These are phyloP conservation scores for Calonectria hongkongensis DNA, from an alignment of 2,329 filamentous ascomycete genomes.

Conservation along the genomic window DNA sequence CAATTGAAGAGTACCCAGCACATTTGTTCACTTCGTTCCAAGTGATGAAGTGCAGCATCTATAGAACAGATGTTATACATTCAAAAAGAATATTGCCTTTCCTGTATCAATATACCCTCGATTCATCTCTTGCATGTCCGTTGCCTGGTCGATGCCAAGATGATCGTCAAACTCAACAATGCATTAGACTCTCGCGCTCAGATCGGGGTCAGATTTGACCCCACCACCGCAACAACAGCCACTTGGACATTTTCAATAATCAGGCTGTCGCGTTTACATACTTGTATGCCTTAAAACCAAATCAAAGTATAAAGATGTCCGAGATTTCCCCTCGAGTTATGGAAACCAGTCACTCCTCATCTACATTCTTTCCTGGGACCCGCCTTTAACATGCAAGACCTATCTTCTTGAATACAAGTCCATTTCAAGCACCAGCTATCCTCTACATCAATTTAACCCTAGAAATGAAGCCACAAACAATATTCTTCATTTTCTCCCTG, in stretches of 20 bases:
- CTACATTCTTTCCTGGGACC: not conserved
- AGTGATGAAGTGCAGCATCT: too few species aligned
- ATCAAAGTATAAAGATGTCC: not conserved
- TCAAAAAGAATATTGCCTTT: too few species aligned
- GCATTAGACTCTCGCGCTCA: not conserved
- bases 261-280: not conserved
- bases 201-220: not conserved
- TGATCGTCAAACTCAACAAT: slow-evolving; percentile 13
- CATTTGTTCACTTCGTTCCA: not conserved
- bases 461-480: not conserved
- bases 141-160: not conserved
- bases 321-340: not conserved
- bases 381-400: not conserved
- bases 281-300: too few species aligned
- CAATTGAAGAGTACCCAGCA: not conserved
- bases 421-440: too few species aligned
- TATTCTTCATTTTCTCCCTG: not conserved
- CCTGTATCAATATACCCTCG: too few species aligned
- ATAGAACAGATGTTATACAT: not conserved
- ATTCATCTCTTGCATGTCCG: too few species aligned
- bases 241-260: too few species aligned
- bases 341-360: not conserved
- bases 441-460: too few species aligned
- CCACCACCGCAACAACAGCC: not conserved
- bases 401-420: not conserved